Evolutionary conservation across 441 rosid species (phyloP), one percentile per base, ranked within the genome.

Genomic region (Populus hybrid): DNA sequence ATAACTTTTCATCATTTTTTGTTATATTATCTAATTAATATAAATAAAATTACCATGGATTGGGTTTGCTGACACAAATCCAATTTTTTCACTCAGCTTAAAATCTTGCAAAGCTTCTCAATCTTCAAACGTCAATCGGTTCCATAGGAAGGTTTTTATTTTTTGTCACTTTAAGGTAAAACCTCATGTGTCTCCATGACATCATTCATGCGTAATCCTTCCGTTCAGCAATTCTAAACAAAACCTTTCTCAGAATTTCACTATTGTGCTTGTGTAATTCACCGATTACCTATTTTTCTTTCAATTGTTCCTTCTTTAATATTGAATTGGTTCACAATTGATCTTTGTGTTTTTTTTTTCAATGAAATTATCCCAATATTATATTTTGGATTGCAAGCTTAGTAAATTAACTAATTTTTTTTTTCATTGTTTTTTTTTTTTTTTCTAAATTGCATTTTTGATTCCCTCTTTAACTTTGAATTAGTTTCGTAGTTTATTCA

Each of bases 51-150:
- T 34, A 34, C 36, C 36, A 34, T 34, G 36, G 36, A 34, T 34
- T 6, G 36, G 36, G 36, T 34, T 34, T 34, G 36, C 36, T 34
- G 1, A 6, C 36, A 6, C 36, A n/a, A 67, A 34, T 59, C 68
- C 76, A 40, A 23, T 79, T 16, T 70, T 82, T 72, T 83, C 84
- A 10, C 8, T 82, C 86, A 16, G 19, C 18, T 14, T 57, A 57
- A 53, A 53, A 18, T 53, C 21, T 0, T 19, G 63, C 16, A 67
- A 67, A 10, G 35, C 16, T 28, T 10, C 69, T 28, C 19, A 28
- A 1, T 23, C 69, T 10, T 26, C 36, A 28, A 67, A 67, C 24
- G 19, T 63, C 2, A 38, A 9, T 38, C 11, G 11, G 42, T 38
- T 0, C 9, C 42, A 38, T 0, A 16, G 9, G 3, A 53, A 6